A percentile compares a stretch with the other conserved stretches of the same genome.
These are phyloP conservation scores for Lithohypha guttulata DNA, from an alignment of 2,329 filamentous ascomycete species.

Conservation along the genomic window DNA sequence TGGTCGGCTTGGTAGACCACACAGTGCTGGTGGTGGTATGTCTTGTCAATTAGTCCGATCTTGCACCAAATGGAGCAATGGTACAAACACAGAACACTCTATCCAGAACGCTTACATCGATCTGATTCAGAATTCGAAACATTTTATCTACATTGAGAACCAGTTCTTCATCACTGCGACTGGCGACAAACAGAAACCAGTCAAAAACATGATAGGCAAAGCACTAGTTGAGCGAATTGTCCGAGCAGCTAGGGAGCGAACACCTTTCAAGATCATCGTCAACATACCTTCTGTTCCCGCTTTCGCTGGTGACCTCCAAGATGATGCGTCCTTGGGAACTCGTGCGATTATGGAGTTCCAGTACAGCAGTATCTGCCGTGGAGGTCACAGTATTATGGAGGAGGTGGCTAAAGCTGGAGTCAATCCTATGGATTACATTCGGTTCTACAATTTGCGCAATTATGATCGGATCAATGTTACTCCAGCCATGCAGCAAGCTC, in stretches of 20 bases:
- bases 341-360: conserved; percentile 84
- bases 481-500: conserved; percentile 27
- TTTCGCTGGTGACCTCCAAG: conserved; percentile 69
- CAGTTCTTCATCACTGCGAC: conserved; percentile 86
- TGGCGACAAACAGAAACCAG: conserved; percentile 55
- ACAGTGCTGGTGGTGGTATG: conserved; percentile 16
- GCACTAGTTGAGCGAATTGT: conserved; percentile 69
- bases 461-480: conserved; percentile 67
- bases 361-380: conserved; percentile 67
- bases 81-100: conserved; percentile 57
- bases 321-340: conserved; percentile 62
- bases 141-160: conserved; percentile 74
- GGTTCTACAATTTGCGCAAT: conserved; percentile 75
- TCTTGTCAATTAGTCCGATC: conserved; percentile 33
- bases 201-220: conserved; percentile 66
- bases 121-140: conserved; percentile 55
- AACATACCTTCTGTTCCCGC: conserved; percentile 71
- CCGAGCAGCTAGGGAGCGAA: conserved; percentile 53
- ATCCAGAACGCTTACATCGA: conserved; percentile 77
- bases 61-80: conserved; percentile 49
- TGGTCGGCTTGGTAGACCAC: conserved; percentile 15
- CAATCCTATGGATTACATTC: conserved; percentile 62
- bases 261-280: conserved; percentile 65
- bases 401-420: conserved; percentile 54
- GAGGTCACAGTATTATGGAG: conserved; percentile 68